phyloP scores from a whole-genome alignment of 2,329 filamentous ascomycete genomes.

The Pseudocercospora musae region DNA sequence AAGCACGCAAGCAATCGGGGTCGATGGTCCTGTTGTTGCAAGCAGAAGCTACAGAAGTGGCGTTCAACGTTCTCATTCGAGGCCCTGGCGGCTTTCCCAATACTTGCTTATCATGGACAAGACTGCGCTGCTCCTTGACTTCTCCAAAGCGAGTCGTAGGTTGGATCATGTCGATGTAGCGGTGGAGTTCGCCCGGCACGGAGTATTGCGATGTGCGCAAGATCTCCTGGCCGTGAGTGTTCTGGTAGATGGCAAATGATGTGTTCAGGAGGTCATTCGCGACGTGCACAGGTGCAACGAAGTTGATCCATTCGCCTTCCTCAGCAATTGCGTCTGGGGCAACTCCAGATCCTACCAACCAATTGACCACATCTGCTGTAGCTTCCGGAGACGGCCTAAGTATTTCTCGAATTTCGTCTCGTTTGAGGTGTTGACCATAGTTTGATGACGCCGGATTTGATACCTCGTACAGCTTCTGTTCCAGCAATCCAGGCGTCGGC shows the following conservation, averaged over 20 bases:
- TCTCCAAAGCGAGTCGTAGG: slow-evolving; percentile 58
- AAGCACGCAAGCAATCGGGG: slow-evolving; percentile 50
- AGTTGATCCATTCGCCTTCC: slow-evolving; percentile 59
- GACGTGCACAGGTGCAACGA: slow-evolving; percentile 46
- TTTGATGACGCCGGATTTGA: slow-evolving; percentile 57
- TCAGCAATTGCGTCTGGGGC: slow-evolving; percentile 45
- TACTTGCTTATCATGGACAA: slow-evolving; percentile 8
- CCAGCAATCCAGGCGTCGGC: slow-evolving; percentile 40
- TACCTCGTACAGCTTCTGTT: slow-evolving; percentile 58
- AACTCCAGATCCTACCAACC: slow-evolving; percentile 55
- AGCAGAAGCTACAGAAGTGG: slow-evolving; percentile 31
- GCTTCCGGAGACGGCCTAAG: slow-evolving; percentile 52
- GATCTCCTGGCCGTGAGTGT: slow-evolving; percentile 41
- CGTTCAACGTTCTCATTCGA: background rate
- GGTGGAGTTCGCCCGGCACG: slow-evolving; percentile 54
- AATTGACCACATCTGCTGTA: slow-evolving; percentile 50
- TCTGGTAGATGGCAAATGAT: slow-evolving; percentile 53
- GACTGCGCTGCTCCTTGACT: slow-evolving; percentile 26
- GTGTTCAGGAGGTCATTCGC: slow-evolving; percentile 57
- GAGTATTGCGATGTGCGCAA: slow-evolving; percentile 61
- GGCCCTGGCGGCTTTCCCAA: slow-evolving; percentile 11
- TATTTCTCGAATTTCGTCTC: slow-evolving; percentile 55
- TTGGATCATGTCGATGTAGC: slow-evolving; percentile 57
- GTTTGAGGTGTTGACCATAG: slow-evolving; percentile 62
- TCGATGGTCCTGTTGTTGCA: slow-evolving; percentile 51